phyloP scores from a whole-genome alignment of 805 yeast genomes.

The Komagataella pseudopastoris region DNA sequence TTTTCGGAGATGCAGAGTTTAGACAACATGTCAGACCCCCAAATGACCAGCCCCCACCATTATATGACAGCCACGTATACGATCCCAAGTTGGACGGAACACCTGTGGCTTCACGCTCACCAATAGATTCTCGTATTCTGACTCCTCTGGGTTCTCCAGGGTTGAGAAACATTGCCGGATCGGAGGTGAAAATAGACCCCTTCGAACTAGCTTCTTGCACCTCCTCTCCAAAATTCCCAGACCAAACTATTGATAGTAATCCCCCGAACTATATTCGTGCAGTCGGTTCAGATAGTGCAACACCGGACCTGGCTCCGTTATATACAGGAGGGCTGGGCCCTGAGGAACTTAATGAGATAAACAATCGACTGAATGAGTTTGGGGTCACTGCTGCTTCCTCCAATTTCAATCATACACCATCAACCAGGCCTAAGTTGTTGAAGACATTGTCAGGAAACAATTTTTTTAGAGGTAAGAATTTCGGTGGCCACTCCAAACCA shows the following conservation, averaged over 20 bases:
- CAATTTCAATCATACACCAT: neutral
- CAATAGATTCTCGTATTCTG: neutral
- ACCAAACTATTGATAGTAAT: neutral
- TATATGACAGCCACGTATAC: constrained; percentile 23
- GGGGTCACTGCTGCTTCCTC: neutral
- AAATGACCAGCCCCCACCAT: constrained; percentile 24
- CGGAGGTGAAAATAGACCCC: neutral
- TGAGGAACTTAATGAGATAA: neutral
- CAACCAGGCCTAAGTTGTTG: neutral
- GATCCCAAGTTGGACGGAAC: constrained; percentile 12
- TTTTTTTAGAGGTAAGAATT: neutral
- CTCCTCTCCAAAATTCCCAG: neutral
- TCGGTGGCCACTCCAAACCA: neutral
- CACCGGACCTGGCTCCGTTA: neutral
- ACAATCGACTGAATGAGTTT: neutral
- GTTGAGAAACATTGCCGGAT: neutral
- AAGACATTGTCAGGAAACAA: neutral
- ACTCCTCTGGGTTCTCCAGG: neutral
- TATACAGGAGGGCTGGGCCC: neutral
- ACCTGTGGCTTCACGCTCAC: neutral
- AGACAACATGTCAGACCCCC: constrained; percentile 17
- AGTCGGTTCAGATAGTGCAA: neutral
- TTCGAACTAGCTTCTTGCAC: neutral
- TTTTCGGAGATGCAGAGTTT: neutral
- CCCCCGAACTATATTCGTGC: neutral